Evolutionary conservation across 352 stramenopile species (phyloP).

Genomic region (Pythium myriotylum): DNA sequence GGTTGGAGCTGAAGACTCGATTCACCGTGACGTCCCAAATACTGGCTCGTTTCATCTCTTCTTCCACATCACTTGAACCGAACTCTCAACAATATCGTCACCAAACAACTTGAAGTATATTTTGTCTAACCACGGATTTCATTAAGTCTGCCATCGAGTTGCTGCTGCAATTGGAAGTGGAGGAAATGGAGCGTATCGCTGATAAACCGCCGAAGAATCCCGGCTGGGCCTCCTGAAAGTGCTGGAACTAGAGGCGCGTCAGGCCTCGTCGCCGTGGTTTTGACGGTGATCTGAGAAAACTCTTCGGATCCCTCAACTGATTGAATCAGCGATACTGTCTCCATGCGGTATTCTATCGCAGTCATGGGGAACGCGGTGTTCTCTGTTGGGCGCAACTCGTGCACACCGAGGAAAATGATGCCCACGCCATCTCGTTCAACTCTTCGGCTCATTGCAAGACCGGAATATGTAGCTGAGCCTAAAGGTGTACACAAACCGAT

Average conservation of each 20-base stretch:
- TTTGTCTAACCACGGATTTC: background rate
- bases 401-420: slow-evolving; percentile 2
- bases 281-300: slow-evolving; percentile 5
- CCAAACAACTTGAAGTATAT: no score
- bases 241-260: background rate
- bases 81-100: no score
- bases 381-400: slow-evolving; percentile 3
- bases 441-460: slow-evolving; percentile 5
- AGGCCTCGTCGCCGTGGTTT: background rate
- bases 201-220: slow-evolving; percentile 4
- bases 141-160: slow-evolving; percentile 4
- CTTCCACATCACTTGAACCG: no score
- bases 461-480: slow-evolving; percentile 5
- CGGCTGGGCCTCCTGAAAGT: background rate
- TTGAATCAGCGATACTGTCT: slow-evolving; percentile 6
- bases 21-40: background rate
- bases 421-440: background rate
- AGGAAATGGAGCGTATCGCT: slow-evolving; percentile 9
- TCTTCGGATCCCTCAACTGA: background rate
- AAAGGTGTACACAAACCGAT: slow-evolving; percentile 1
- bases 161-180: slow-evolving; percentile 7
- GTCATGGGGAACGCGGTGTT: background rate
- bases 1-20: no score
- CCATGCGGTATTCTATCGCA: slow-evolving; percentile 6
- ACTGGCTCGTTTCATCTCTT: no score